Evolutionary conservation across 345 rosid genomes (phyloP), one percentile per base, ranked within the genome.

Genomic region (Boechera divaricarpa): DNA sequence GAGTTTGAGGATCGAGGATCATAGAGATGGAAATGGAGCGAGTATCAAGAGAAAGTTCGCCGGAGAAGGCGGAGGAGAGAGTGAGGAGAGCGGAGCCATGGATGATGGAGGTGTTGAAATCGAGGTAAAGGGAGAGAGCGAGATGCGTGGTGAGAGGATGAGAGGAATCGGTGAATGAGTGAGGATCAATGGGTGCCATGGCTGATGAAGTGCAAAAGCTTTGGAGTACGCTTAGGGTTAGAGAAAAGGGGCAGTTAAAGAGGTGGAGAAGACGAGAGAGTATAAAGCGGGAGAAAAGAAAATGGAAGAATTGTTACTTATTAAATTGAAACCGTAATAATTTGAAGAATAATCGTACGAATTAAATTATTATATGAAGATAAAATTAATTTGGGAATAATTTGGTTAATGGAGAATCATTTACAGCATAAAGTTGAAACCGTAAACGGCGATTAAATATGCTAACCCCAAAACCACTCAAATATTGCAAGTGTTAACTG

Each of bases 171-270:
- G 92, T 85, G 91, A 61, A 94, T 9, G 98, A 94, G 85, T 94
- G 97, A 0, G 97, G 97, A 77, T 94, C 97, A 9, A 88, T 56
- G 4, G 89, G 87, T 10, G 92, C 91, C 95, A 94, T 91, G 26
- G 60, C n/a, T 12, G 79, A 36, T 36, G 36, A 33, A 39, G 35
- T 18, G 45, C 47, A 26, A 18, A 10, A 13, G 11, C 64, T 54
- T 42, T 24, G 9, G 45, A 54, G 53, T 18, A 51, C 3, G 68
- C 61, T 69, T 80, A 57, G 76, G 81, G 79, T 53, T 81, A 55
- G 79, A 36, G 64, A 29, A 65, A 62, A 29, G 38, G 59, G 42
- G 78, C 80, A 61, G 73, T 29, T 57, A 10, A 5, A 11, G n/a
- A 31, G 41, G 36, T 24, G 55, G 42, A 18, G 42, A 49, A 63